These are phyloP conservation scores for Cladosporium sp. DNA, from an alignment of 2,329 filamentous ascomycete species.

Conservation along the genomic window DNA sequence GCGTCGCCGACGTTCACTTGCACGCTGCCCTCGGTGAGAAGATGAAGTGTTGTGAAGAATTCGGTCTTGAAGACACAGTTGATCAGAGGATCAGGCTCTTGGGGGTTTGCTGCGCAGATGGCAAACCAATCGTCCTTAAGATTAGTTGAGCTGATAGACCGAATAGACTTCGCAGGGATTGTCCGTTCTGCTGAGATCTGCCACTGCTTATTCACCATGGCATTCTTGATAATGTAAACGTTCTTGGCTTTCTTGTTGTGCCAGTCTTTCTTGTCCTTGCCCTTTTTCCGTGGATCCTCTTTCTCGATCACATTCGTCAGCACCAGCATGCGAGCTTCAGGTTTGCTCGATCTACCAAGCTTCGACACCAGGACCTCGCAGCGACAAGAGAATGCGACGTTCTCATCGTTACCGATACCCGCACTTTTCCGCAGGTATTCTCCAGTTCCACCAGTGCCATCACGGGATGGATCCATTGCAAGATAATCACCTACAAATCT, in stretches of 20 bases:
- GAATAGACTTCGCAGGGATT: slow-evolving; percentile 81
- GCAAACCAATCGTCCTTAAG: slow-evolving; percentile 96
- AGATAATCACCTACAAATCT: slow-evolving; percentile 95
- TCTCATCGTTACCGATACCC: slow-evolving; percentile 65
- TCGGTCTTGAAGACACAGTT: slow-evolving; percentile 96
- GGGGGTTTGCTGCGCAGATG: slow-evolving; percentile 79
- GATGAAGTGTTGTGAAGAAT: slow-evolving; percentile 79
- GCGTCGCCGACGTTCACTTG: slow-evolving; percentile 58
- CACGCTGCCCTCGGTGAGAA: slow-evolving; percentile 66
- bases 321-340: slow-evolving; percentile 77
- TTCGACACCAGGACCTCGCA: slow-evolving; percentile 89
- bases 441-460: slow-evolving; percentile 70
- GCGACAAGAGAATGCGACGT: slow-evolving; percentile 82
- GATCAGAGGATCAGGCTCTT: slow-evolving; percentile 88
- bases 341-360: slow-evolving; percentile 93
- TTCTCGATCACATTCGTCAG: slow-evolving; percentile 51
- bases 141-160: slow-evolving; percentile 75
- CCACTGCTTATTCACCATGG: slow-evolving; percentile 74
- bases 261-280: not conserved
- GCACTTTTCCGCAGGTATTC: slow-evolving; percentile 74
- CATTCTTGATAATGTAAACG: slow-evolving; percentile 84
- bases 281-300: not conserved
- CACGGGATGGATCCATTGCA: slow-evolving; percentile 57
- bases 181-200: slow-evolving; percentile 77
- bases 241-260: slow-evolving; percentile 51